A percentile compares a stretch with the other conserved stretches of the same genome.
Evolutionary conservation across 1,139 yeast genomes (phyloP).

Genomic region (Hemisphaericaspora subhashii): DNA sequence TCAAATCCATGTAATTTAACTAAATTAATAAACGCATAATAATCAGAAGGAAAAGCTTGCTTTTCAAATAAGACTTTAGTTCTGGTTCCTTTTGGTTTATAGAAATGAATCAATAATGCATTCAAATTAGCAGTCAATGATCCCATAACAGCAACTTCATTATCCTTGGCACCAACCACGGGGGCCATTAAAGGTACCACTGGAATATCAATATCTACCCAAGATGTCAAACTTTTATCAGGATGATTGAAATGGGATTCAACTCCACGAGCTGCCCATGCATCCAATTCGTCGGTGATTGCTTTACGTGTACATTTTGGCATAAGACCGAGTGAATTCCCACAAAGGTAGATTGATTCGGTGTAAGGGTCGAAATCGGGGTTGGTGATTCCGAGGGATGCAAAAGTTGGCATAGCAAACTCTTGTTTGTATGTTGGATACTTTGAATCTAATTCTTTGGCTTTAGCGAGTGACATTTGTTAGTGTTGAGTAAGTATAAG

Average conservation of each 20-base stretch:
- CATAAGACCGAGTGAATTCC: conserved; percentile 90
- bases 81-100: conserved; percentile 59
- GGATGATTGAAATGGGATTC: conserved; percentile 82
- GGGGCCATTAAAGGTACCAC: conserved; percentile 67
- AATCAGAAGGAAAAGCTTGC: conserved; percentile 90
- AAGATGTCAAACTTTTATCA: conserved; percentile 46
- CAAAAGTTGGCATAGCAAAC: conserved; percentile 61
- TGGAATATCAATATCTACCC: conserved; percentile 87
- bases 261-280: conserved; percentile 81
- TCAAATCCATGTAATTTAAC: conserved; percentile 62
- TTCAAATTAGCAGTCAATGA: conserved; percentile 82
- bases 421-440: conserved; percentile 39
- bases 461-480: conserved; percentile 17
- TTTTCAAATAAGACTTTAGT: conserved; percentile 80
- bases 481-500: too few relatives aligned
- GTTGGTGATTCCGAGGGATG: conserved; percentile 45
- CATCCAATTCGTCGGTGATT: conserved; percentile 65
- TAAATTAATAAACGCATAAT: conserved; percentile 79
- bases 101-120: conserved; percentile 70
- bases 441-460: conserved; percentile 31
- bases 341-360: conserved; percentile 67
- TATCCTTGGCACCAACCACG: conserved; percentile 68
- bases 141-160: conserved; percentile 87
- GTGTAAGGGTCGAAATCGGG: conserved; percentile 20
- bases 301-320: conserved; percentile 63